Evolutionary conservation across 352 stramenopile species (phyloP), one percentile per base, ranked within the genome.

Genomic region (Globisporangium acanthophoron): DNA sequence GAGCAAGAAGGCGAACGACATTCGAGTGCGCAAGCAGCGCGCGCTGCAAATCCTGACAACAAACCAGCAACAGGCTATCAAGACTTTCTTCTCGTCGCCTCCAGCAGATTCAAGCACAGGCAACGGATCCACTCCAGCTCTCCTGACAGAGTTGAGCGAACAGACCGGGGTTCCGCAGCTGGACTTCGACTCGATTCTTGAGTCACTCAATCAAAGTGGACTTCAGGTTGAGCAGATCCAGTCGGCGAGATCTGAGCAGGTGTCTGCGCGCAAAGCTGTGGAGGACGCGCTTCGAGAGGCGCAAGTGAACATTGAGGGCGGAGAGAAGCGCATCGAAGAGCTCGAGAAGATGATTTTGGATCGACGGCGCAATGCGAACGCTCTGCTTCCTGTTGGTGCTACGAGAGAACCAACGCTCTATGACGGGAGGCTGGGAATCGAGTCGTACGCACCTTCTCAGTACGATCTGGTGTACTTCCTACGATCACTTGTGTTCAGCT

Each of bases 31-130:
- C 1, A 82, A 80, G 52, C 72, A 85, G 52, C 71, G 59, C 31
- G 78, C 75, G 15, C 58, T 88, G 3, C 62, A 88, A 47, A 75
- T 86, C 9, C 64, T 88, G 21, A 80, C 75, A n/a, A 68, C 69
- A 7, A 83, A 84, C 55, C 78, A 88, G 40, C 78, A 88, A 21
- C 16, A 68, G 3, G 71, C 74, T 5, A 74, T 88, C 52, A 69
- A 77, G 47, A 67, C 53, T 0, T 86, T 85, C 61, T 86, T 79
- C 33, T 54, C 62, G 5, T 57, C 64, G 13, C 52, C 63, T n/a
- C 47, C 35, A 21, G 39, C 35, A 5, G 44, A 40, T 37, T 18
- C 21, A 6, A 29, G 9, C 12, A 6, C 35, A 20, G 18, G n/a
- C 18, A 15, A 9, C 9, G 27, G 3, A 20, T 7, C 44, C 6